Percentiles rank a stretch among this genome's conserved stretches.
Evolutionary conservation across 192 early-diverging fungal species (phyloP).

Genomic region (Coemansia sp.): DNA sequence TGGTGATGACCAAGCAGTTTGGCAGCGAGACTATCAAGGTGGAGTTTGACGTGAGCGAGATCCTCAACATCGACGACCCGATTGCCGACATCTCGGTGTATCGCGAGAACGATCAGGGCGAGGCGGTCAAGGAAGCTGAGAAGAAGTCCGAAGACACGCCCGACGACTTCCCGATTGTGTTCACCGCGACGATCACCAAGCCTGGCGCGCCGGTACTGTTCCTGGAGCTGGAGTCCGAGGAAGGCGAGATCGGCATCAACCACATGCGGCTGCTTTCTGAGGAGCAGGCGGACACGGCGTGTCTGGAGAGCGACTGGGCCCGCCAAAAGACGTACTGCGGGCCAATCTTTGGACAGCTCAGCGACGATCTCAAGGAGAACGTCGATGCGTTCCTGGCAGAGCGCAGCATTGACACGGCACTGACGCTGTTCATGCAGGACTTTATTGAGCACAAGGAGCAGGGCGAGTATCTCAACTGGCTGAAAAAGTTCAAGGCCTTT

Average conservation of each 20-base stretch:
- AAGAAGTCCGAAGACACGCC: constrained; percentile 62
- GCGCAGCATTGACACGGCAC: constrained; percentile 77
- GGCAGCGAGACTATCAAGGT: constrained; percentile 90
- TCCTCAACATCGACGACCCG: constrained; percentile 71
- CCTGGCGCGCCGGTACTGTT: constrained; percentile 69
- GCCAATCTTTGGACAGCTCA: constrained; percentile 86
- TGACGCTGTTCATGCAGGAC: constrained; percentile 80
- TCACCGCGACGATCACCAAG: constrained; percentile 82
- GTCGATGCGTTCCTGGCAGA: constrained; percentile 80
- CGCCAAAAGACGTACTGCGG: constrained; percentile 84
- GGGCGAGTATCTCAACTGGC: constrained; percentile 86
- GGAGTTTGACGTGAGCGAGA: constrained; percentile 79
- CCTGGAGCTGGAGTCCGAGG: constrained; percentile 75
- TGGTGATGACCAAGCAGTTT: constrained; percentile 76
- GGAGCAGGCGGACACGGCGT: constrained; percentile 57
- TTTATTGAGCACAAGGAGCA: constrained; percentile 96
- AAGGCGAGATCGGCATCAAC: constrained; percentile 82
- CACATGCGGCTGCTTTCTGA: constrained; percentile 67
- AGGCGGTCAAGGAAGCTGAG: constrained; percentile 55
- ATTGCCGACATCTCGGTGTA: constrained; percentile 57
- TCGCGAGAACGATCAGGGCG: constrained; percentile 54
- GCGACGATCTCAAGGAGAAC: constrained; percentile 69
- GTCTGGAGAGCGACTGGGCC: constrained; percentile 84
- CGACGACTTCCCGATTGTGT: constrained; percentile 70
- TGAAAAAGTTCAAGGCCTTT: constrained; percentile 74